Evolutionary conservation across 2,329 filamentous ascomycete genomes (phyloP).

Genomic region (Aspergillus sergii): DNA sequence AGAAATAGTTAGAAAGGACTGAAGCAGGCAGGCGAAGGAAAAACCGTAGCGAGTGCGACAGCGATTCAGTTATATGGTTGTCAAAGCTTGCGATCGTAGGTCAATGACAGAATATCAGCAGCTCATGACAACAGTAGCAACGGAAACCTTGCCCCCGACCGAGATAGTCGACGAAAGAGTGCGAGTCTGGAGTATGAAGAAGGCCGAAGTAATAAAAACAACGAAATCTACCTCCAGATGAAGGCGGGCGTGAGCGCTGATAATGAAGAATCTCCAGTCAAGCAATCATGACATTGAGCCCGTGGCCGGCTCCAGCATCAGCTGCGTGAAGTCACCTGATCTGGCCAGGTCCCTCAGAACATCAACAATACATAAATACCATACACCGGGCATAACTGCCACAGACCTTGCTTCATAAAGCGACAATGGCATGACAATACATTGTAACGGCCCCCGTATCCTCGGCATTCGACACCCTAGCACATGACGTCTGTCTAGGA

Average conservation of each 20-base stretch:
- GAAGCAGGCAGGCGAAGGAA: background rate
- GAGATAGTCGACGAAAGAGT: background rate
- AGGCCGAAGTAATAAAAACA: background rate
- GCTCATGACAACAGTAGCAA: constrained; percentile 12
- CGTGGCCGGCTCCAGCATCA: constrained; percentile 10
- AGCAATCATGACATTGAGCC: constrained; percentile 8
- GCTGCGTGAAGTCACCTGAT: constrained; percentile 19
- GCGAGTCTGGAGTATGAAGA: constrained; percentile 5
- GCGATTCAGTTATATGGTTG: constrained; percentile 2
- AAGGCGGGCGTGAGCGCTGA: constrained; percentile 7
- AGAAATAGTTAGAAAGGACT: no score
- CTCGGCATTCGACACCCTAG: constrained; percentile 3
- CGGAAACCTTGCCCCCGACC: background rate
- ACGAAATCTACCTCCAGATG: constrained; percentile 6
- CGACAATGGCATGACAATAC: background rate
- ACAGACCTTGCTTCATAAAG: background rate
- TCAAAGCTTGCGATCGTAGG: constrained; percentile 4
- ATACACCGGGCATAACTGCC: background rate
- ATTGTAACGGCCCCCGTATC: background rate
- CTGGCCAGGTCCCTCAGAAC: background rate
- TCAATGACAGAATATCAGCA: constrained; percentile 10
- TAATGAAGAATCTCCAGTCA: constrained; percentile 5
- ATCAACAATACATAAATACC: background rate
- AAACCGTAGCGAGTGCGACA: constrained; percentile 5
- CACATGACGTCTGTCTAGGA: constrained; percentile 17